Conservation (phyloP, 78 protist species). For the Fonticula alba region DNA sequence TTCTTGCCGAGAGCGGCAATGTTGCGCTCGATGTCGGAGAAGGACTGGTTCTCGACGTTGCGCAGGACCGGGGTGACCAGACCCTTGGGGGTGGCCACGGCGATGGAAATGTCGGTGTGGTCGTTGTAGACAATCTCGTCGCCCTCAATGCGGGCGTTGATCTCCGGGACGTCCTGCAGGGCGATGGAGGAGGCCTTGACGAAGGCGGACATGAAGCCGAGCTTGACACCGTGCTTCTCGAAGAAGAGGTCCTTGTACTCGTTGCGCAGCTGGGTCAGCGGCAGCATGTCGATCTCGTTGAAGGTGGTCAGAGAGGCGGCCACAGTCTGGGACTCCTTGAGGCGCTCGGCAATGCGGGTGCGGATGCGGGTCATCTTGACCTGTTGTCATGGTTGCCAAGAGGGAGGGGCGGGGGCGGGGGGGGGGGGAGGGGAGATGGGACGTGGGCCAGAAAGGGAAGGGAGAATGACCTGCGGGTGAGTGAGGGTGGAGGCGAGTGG, state of each 20-base stretch:
- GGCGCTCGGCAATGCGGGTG: constrained; percentile 68
- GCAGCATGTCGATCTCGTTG: constrained; percentile 86
- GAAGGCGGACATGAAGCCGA: constrained; percentile 94
- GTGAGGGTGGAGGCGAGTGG: background rate
- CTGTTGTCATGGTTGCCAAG: constrained; percentile 1
- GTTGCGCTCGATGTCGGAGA: constrained; percentile 64
- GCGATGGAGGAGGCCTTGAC: constrained; percentile 76
- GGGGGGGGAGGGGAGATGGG: background rate
- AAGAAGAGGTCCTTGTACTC: constrained; percentile 72
- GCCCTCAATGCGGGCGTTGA: constrained; percentile 41
- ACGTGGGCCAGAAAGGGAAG: background rate
- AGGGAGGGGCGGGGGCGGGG: background rate
- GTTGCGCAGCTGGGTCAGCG: constrained; percentile 59
- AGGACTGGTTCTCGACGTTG: constrained; percentile 42
- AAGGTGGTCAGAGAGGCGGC: constrained; percentile 93
- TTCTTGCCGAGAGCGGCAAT: constrained; percentile 43
- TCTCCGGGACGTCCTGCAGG: constrained; percentile 29
- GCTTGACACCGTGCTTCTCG: constrained; percentile 87
- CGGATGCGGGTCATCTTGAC: constrained; percentile 81
- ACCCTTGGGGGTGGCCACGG: constrained; percentile 86
- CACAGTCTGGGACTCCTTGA: constrained; percentile 86
- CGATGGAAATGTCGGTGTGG: constrained; percentile 74
- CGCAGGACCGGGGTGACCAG: constrained; percentile 81
- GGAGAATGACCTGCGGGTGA: background rate
- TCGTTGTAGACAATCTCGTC: constrained; percentile 73